Evolutionary conservation across 2,329 filamentous ascomycete genomes (phyloP).

Genomic region (Pseudocercospora pini-densiflorae): DNA sequence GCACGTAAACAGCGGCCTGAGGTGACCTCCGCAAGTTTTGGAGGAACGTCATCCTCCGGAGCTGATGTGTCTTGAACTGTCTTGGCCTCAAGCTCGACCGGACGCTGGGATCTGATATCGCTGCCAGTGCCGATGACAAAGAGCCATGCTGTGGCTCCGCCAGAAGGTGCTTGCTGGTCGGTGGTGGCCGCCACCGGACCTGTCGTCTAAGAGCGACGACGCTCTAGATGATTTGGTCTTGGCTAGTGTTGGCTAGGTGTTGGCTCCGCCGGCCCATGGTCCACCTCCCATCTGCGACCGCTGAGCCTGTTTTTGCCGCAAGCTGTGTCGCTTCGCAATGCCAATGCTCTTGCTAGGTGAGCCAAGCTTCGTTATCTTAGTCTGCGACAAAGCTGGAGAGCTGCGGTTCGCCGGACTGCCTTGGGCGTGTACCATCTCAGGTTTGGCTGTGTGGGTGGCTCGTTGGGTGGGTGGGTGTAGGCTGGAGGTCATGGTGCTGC

Average conservation of each 20-base stretch:
- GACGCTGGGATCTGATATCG: conserved; percentile 27
- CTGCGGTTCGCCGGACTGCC: no score
- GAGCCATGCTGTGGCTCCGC: conserved; percentile 9
- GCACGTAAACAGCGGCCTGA: no score
- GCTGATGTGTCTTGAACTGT: background rate
- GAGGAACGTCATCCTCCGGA: no score
- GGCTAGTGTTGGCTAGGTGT: background rate
- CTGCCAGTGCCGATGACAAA: conserved; percentile 19
- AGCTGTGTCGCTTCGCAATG: conserved; percentile 25
- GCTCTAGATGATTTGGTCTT: conserved; percentile 30
- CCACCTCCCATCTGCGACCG: conserved; percentile 10
- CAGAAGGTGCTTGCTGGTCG: conserved; percentile 34
- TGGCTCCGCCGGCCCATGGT: conserved; percentile 16
- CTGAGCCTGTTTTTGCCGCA: conserved; percentile 21
- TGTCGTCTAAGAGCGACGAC: conserved; percentile 40
- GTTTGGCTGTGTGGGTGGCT: no score
- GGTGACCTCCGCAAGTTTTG: no score
- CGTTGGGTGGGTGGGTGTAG: no score
- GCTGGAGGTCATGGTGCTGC: no score
- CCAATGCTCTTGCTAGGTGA: conserved; percentile 24
- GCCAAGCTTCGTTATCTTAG: conserved; percentile 20
- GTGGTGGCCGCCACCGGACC: conserved; percentile 38
- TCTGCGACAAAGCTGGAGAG: no score
- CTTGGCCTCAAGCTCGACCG: background rate
- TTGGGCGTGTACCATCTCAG: no score